Conservation (phyloP, 495 filamentous ascomycete species). For the Neurospora sp. region DNA sequence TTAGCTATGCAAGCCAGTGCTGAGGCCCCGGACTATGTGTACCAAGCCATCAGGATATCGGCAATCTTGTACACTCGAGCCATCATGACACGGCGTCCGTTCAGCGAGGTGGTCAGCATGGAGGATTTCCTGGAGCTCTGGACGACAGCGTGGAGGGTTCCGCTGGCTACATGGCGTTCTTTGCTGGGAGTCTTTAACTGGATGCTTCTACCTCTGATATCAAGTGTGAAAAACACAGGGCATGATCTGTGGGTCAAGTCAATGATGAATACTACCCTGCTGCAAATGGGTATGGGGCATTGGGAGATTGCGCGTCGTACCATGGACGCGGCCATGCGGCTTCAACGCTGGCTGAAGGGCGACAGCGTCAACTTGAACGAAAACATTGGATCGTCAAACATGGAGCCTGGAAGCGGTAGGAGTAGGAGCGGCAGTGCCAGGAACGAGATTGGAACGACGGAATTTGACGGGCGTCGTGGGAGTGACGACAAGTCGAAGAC, state of each 20-base stretch:
- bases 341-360: slow-evolving; percentile 23
- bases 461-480: neutral
- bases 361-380: neutral
- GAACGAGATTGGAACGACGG: neutral
- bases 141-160: slow-evolving; percentile 27
- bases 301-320: slow-evolving; percentile 22
- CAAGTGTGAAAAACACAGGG: slow-evolving; percentile 5
- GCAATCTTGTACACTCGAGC: slow-evolving; percentile 25
- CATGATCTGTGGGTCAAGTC: slow-evolving; percentile 27
- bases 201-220: slow-evolving; percentile 17
- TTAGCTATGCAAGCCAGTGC: neutral
- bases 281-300: slow-evolving; percentile 28
- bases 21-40: slow-evolving; percentile 17
- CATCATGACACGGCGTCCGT: slow-evolving; percentile 21
- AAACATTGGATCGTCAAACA: neutral
- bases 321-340: slow-evolving; percentile 15
- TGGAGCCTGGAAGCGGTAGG: neutral
- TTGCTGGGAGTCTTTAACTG: slow-evolving; percentile 28
- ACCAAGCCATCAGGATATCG: slow-evolving; percentile 22
- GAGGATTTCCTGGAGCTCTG: slow-evolving; percentile 23
- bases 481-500: neutral
- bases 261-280: slow-evolving; percentile 16
- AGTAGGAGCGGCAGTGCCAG: neutral
- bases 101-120: slow-evolving; percentile 10
- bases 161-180: slow-evolving; percentile 20